A percentile compares a stretch with the other conserved stretches of the same genome.
Conservation (phyloP, 1,284 basidiomycete species). For the Ceratobasidium sp. region DNA sequence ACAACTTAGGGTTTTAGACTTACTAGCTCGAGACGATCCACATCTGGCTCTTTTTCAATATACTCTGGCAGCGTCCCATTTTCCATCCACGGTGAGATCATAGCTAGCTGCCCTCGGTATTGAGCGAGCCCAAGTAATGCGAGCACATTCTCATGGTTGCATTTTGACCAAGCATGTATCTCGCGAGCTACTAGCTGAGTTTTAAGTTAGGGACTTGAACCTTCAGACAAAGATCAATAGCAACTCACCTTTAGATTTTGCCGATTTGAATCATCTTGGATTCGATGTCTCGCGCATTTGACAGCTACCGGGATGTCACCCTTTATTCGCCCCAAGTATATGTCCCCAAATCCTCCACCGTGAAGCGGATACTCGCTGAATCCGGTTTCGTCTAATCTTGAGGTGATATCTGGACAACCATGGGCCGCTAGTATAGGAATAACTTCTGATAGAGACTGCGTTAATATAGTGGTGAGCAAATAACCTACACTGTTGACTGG, state of each 20-base stretch:
- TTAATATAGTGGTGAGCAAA: not conserved
- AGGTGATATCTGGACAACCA: not conserved
- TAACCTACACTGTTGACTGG: too few relatives aligned
- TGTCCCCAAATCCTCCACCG: constrained; percentile 10
- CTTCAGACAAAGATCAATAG: not conserved
- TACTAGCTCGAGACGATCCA: constrained; percentile 9
- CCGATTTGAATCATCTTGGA: not conserved
- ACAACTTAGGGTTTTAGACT: not conserved
- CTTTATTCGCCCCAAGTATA: not conserved
- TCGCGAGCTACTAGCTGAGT: constrained; percentile 17
- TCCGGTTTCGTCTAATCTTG: not conserved
- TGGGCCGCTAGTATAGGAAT: not conserved
- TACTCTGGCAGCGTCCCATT: not conserved
- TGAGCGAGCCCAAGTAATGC: constrained; percentile 1
- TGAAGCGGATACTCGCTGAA: constrained; percentile 9
- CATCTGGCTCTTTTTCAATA: constrained; percentile 6
- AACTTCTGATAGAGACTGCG: not conserved
- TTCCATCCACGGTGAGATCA: constrained; percentile 33
- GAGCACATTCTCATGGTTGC: constrained; percentile 15
- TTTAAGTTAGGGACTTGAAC: not conserved
- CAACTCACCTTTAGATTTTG: not conserved
- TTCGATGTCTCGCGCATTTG: not conserved
- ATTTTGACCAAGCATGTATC: constrained; percentile 36
- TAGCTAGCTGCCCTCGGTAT: constrained; percentile 20
- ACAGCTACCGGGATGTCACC: not conserved